phyloP scores from a whole-genome alignment of 2,329 filamentous ascomycete genomes.

The Exophiala sideris region DNA sequence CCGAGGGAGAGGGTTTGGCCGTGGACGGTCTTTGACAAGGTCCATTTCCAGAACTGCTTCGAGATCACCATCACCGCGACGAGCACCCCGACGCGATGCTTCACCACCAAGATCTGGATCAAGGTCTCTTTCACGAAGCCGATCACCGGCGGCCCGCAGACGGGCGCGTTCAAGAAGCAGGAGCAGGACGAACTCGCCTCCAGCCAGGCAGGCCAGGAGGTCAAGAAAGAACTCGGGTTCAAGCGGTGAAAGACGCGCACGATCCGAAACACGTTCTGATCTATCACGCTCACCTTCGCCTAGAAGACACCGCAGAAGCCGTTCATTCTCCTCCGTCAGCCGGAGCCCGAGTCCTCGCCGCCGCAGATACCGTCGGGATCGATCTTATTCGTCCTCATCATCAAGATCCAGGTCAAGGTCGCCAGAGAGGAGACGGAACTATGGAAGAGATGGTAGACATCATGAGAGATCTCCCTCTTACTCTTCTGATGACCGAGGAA shows the following conservation, averaged over 20 bases:
- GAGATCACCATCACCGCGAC: slow-evolving; percentile 36
- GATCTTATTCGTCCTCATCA: slow-evolving; percentile 35
- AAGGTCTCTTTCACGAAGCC: slow-evolving; percentile 30
- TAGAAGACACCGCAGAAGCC: slow-evolving; percentile 46
- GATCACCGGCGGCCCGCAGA: slow-evolving; percentile 27
- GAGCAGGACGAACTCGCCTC: slow-evolving; percentile 14
- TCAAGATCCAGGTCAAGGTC: slow-evolving; percentile 39
- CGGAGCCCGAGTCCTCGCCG: slow-evolving; percentile 37
- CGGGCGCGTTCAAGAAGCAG: slow-evolving; percentile 3
- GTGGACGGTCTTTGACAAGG: slow-evolving; percentile 38
- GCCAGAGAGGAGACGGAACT: slow-evolving; percentile 33
- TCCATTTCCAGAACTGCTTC: slow-evolving; percentile 35
- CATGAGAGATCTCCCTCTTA: slow-evolving; percentile 45
- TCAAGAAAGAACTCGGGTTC: slow-evolving; percentile 38
- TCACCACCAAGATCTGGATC: slow-evolving; percentile 14
- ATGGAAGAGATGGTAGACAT: slow-evolving; percentile 33
- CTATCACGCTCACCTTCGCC: slow-evolving; percentile 55
- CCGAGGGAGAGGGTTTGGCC: slow-evolving; percentile 32
- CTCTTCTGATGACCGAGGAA: slow-evolving; percentile 40
- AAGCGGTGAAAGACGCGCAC: slow-evolving; percentile 40
- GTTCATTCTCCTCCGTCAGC: slow-evolving; percentile 38
- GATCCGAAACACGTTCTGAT: slow-evolving; percentile 48
- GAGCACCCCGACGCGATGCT: slow-evolving; percentile 18
- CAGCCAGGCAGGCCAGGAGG: slow-evolving; percentile 33
- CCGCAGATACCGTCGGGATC: slow-evolving; percentile 31